Evolutionary conservation across 768 basidiomycete genomes (phyloP), one percentile per base, ranked within the genome.

Genomic region (Gymnopilus junonius): DNA sequence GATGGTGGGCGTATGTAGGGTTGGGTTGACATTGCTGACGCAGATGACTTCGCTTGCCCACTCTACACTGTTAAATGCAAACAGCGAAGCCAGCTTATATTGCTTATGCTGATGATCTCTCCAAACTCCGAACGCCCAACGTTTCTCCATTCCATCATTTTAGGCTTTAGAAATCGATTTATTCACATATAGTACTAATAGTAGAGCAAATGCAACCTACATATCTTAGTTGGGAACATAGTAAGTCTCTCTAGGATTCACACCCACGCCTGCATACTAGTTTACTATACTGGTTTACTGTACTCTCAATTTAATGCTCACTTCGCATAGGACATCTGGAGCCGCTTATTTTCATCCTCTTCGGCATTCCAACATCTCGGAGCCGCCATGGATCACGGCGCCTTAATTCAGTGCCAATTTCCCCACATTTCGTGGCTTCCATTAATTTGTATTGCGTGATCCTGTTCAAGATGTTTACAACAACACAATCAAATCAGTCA

Each of bases 331-430:
- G 20, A 27, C 48, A 27, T 21, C 15, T 14, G 12, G 5, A 20
- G 29, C 53, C 40, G 43, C 39, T 23, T 29, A 48, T 27, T 25
- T 12, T 27, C 60, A 46, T 37, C 21, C 31, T 29, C 39, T 58
- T 54, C 42, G 53, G 32, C 27, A 5, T 56, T 55, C 23, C 45
- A 39, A 37, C 21, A 25, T 31, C 45, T 62, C 61, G 55, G 61
- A 56, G 61, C 55, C 55, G 55, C 61, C 42, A 32, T 39, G 43
- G 55, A 29, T 21, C 45, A 50, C 55, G 61, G 55, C 50, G 32
- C 48, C 46, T 56, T 35, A 39, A 50, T n/a, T n/a, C n/a, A n/a
- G 27, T 32, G 61, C 53, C 40, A 62, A 20, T 51, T 62, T 62
- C 55, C 61, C 61, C 55, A 25, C 55, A 56, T 50, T 56, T 25